Evolutionary conservation across 2,329 filamentous ascomycete genomes (phyloP).

Genomic region (Macrophomina tecta): DNA sequence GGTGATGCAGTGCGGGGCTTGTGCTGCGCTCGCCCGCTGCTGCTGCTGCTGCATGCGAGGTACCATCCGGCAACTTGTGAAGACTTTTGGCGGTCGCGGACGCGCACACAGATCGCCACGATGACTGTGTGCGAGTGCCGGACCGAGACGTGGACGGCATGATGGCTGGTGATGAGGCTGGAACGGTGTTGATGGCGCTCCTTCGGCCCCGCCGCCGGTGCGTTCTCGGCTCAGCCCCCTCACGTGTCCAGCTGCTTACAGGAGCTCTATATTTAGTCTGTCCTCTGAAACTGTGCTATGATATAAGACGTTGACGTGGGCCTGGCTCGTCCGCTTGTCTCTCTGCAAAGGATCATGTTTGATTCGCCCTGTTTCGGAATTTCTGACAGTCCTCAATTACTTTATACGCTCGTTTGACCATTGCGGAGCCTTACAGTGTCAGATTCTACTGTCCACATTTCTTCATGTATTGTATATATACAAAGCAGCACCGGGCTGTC

Average conservation of each 20-base stretch:
- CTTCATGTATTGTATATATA: too few relatives aligned
- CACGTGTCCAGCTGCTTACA: background rate
- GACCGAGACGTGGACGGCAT: background rate
- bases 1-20: background rate
- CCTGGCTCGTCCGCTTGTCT: too few relatives aligned
- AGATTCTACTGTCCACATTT: too few relatives aligned
- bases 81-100: background rate
- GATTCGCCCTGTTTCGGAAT: too few relatives aligned
- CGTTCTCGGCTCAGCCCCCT: background rate
- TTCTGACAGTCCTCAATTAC: too few relatives aligned
- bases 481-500: too few relatives aligned
- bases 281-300: background rate
- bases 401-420: too few relatives aligned
- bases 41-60: background rate
- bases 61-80: background rate
- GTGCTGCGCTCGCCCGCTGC: background rate
- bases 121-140: background rate
- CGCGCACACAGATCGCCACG: background rate
- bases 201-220: background rate
- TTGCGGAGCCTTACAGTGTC: too few relatives aligned
- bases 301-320: slow-evolving; percentile 13
- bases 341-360: too few relatives aligned
- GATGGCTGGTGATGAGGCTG: background rate
- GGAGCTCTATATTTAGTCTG: slow-evolving; percentile 16
- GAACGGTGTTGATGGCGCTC: background rate